These are phyloP conservation scores for Cladosporium sp. DNA, from an alignment of 2,329 filamentous ascomycete species.

Conservation along the genomic window DNA sequence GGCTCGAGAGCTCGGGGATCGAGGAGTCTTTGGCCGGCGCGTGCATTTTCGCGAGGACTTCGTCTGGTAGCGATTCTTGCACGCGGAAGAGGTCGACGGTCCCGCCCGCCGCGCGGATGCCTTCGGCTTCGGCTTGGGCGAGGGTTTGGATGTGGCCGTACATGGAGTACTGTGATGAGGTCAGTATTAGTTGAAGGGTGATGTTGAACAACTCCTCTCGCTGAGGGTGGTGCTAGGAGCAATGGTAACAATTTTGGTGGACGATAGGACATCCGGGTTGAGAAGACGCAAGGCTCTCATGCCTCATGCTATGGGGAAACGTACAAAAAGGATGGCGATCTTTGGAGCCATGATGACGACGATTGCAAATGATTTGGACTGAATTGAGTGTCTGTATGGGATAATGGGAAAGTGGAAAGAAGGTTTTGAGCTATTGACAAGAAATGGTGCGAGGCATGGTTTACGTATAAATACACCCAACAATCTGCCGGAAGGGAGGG, in stretches of 20 bases:
- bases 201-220: too few species aligned
- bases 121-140: slow-evolving; percentile 85
- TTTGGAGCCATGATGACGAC: slow-evolving; percentile 71
- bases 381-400: too few species aligned
- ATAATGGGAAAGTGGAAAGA: too few species aligned
- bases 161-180: slow-evolving; percentile 73
- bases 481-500: too few species aligned
- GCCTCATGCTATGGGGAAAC: slow-evolving; percentile 40
- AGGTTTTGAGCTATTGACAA: too few species aligned
- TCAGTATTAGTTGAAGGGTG: neutral
- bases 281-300: too few species aligned
- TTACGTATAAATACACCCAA: too few species aligned
- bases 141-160: slow-evolving; percentile 85
- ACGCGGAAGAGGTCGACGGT: slow-evolving; percentile 81
- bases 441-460: too few species aligned
- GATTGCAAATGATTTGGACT: too few species aligned
- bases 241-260: too few species aligned
- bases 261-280: neutral
- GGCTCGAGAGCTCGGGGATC: slow-evolving; percentile 58
- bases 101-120: slow-evolving; percentile 84
- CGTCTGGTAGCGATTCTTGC: slow-evolving; percentile 77
- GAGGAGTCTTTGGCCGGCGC: slow-evolving; percentile 70
- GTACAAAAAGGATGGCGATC: slow-evolving; percentile 84
- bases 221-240: too few species aligned
- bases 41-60: slow-evolving; percentile 87